Base-by-base conservation (phyloP, 495 filamentous ascomycete species). In the Rostrohypoxylon terebratum region DNA sequence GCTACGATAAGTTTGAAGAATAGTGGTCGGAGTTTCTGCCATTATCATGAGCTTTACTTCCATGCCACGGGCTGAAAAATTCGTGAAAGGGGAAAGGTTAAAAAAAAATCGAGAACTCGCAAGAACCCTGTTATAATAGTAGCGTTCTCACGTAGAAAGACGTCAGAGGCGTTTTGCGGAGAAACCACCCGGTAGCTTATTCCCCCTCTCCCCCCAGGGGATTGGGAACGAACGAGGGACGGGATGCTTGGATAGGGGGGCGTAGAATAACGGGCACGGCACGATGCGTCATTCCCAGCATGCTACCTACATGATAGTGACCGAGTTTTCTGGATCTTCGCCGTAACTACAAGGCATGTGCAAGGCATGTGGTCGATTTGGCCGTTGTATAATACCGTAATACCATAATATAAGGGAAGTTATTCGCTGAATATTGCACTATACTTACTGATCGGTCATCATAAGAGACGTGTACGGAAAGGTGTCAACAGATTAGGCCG, bases 341-440 rank as follows among this genome's bases (percentile, higher is more conserved):
- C 40, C 55, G 23, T 55, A 21, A 44, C 51, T 59, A 57, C 58
- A 69, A 58, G 31, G 21, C 28, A 23, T 53, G 25, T 53, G 33
- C 58, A 63, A 50, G n/a, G 21, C 28, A 23, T 31, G 13, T 53
- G 33, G 53, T 44, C 42, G 31, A 23, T 31, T 5, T 53, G 33
- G 53, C 33, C 42, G 31, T 58, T 36, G 59, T 31, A n/a, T 58
- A 57, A 69, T 59, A 63, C 28, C 11, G n/a, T 18, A 14, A 23
- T 50, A 38, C 20, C 14, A 33, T 72, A 51, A 59, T 72, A 72
- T 72, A 72, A 42, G 44, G 45, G 48, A 50, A 66, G 51, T 31
- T 63, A 66, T 63, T 74, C 71, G 71, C 71, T 67, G 66, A 70
- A 53, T 70, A 67, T 74, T 74, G 63, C 71, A 70, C 67, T 53